Evolutionary conservation across 768 basidiomycete genomes (phyloP), one percentile per base, ranked within the genome.

Genomic region (Naganishia randhawae): DNA sequence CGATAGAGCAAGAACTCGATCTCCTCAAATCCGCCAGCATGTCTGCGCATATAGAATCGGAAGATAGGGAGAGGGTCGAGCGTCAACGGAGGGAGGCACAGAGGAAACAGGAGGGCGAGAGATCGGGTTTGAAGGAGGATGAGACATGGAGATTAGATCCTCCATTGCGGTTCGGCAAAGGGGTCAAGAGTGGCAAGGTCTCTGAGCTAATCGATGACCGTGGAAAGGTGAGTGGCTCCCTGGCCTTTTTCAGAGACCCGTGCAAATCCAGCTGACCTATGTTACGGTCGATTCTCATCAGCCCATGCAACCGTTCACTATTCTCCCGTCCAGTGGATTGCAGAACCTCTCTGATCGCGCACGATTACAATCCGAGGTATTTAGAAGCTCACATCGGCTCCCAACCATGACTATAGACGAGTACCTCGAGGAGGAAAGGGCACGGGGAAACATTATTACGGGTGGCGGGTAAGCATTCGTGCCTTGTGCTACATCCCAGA

Each of bases 341-440:
- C 84, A 50, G 78, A 83, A 22, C 48, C 65, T 76, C 39, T 74
- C 73, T n/a, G 85, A 94, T 72, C 87, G 94, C 67, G 83, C 87
- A 48, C 85, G 87, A 29, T 76, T 96, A 7, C 88, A 88, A 75
- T 81, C 85, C 1, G 86, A 90, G 74, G 93, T 98, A 3, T 98
- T 97, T 81, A 85, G 87, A 17, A 85, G 91, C 16, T 86, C 85
- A 13, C 86, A 96, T 74, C 85, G 88, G 50, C 81, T 98, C 35
- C 96, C 96, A 5, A 93, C 92, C 0, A 97, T 99, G 96, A 85
- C 90, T 1, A 86, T 98, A 67, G 95, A 98, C 73, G 90, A 98
- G 79, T 97, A 94, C 76, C 84, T 99, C 35, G 86, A 90, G 75
- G 86, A 91, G 66, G 95, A 99, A 75, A 83, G 83, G 54, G 84